These are phyloP conservation scores for Phlebopus sp. DNA, from an alignment of 1,284 basidiomycete species.

Conservation along the genomic window DNA sequence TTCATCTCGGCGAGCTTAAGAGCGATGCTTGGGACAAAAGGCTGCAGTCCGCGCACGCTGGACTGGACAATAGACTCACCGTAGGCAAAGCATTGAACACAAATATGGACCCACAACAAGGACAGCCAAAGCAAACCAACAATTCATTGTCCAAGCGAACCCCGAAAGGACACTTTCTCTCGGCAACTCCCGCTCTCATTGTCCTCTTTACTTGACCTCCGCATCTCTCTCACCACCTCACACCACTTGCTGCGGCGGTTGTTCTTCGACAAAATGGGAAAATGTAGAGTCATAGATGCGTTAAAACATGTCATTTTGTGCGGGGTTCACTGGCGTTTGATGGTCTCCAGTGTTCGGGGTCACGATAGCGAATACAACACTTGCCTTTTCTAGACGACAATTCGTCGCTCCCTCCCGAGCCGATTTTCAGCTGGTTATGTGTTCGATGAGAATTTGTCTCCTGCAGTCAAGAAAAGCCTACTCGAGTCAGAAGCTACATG, in stretches of 20 bases:
- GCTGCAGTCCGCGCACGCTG: not conserved
- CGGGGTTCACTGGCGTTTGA: too few relatives aligned
- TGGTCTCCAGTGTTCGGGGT: conserved; percentile 1
- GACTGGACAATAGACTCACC: conserved; percentile 12
- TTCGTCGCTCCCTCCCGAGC: not conserved
- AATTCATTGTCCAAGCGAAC: conserved; percentile 12
- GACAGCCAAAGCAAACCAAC: conserved; percentile 3
- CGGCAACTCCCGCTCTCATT: conserved; percentile 11
- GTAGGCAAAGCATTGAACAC: not conserved
- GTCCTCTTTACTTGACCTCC: conserved; percentile 5
- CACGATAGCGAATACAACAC: conserved; percentile 19
- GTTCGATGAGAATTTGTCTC: too few relatives aligned
- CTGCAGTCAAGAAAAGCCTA: too few relatives aligned
- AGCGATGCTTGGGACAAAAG: conserved; percentile 23
- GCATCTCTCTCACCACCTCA: not conserved
- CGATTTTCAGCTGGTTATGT: too few relatives aligned
- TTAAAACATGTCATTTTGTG: too few relatives aligned
- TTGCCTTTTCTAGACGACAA: conserved; percentile 17
- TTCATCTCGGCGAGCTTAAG: conserved; percentile 15
- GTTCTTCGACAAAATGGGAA: not conserved
- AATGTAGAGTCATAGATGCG: too few relatives aligned
- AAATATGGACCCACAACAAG: conserved; percentile 24
- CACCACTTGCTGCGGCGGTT: not conserved
- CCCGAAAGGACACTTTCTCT: conserved; percentile 8
- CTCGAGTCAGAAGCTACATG: too few relatives aligned